Conservation (phyloP, 163 green algal species). For the Scenedesmus sp. region DNA sequence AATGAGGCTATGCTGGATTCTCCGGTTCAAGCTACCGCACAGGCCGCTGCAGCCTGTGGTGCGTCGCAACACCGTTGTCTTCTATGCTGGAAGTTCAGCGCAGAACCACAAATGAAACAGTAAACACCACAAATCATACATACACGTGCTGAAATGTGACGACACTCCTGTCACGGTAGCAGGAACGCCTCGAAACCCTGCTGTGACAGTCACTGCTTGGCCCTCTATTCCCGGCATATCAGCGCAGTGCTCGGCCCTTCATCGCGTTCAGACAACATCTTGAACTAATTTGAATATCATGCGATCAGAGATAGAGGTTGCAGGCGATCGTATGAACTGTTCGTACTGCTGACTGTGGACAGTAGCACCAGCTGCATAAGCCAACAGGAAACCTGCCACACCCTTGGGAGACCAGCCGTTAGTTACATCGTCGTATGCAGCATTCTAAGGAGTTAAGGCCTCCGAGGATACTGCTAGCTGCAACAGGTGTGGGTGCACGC, state of each 20-base stretch:
- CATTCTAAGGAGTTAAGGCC: not conserved
- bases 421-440: not conserved
- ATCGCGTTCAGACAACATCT: not conserved
- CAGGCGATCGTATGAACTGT: not conserved
- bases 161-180: not conserved
- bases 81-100: not conserved
- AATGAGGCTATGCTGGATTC: no score
- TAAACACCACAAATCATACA: not conserved
- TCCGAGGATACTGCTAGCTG: slow-evolving; percentile 27
- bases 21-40: not conserved
- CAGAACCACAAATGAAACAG: not conserved
- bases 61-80: not conserved
- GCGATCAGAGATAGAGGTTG: not conserved
- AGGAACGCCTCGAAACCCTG: not conserved
- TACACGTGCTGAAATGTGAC: not conserved
- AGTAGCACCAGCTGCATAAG: not conserved
- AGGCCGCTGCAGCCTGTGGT: not conserved
- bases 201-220: not conserved
- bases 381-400: not conserved
- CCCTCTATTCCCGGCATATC: not conserved
- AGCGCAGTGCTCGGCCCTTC: not conserved
- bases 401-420: not conserved
- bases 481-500: slow-evolving; percentile 10
- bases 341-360: not conserved
- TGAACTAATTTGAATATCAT: not conserved